phyloP scores from a whole-genome alignment of 2,329 filamentous ascomycete genomes.

The Monilinia aucupariae region DNA sequence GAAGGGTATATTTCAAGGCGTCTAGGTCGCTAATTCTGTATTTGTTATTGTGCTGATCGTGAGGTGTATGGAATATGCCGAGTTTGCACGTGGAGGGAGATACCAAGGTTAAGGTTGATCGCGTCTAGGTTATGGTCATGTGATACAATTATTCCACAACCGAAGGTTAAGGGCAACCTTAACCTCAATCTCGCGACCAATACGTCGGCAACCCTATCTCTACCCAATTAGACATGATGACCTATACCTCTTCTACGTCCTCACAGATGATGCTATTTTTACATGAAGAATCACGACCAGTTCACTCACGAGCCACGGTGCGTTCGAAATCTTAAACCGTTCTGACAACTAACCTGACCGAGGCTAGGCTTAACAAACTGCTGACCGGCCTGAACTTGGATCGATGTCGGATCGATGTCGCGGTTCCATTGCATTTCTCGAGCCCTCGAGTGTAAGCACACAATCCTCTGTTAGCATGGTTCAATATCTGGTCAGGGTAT shows the following conservation, averaged over 20 bases:
- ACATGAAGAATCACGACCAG: too few species aligned
- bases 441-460: neutral
- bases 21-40: neutral
- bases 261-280: too few species aligned
- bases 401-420: neutral
- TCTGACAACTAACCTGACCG: neutral
- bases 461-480: neutral
- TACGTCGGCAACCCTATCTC: neutral
- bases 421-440: neutral
- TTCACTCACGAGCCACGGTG: rapidly evolving
- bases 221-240: too few species aligned
- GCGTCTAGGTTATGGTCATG: neutral
- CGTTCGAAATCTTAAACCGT: neutral
- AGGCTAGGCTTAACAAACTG: neutral
- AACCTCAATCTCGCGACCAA: neutral
- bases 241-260: too few species aligned
- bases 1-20: neutral
- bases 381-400: neutral
- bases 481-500: neutral
- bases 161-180: neutral
- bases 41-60: neutral
- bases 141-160: neutral
- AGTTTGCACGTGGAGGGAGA: neutral
- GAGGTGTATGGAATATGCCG: too few species aligned
- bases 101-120: too few species aligned